Base-by-base conservation (phyloP, 805 yeast species). In the Scheffersomyces amazonensis region DNA sequence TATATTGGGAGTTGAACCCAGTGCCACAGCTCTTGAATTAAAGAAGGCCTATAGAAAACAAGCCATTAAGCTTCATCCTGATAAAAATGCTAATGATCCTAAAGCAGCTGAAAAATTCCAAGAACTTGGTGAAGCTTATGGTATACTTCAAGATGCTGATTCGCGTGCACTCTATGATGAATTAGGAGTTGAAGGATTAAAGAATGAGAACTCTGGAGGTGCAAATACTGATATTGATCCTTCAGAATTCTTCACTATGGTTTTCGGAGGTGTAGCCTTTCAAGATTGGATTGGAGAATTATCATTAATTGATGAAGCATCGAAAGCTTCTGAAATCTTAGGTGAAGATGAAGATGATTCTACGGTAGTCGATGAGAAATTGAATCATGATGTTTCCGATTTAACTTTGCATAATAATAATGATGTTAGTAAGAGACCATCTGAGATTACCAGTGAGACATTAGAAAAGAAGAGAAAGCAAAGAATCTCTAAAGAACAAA, bases 61-160 rank as follows among this genome's bases (percentile, higher is more conserved):
- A 60, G 98, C 98, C 6, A 84, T 91, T 62, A 73, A 71, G 41
- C 85, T 87, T 35, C 99, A 91, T 60, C 99, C 99, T 1, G 99
- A 93, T 60, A 93, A 93, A 68, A 88, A 91, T 55, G 96, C 95
- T n/a, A 81, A 85, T 53, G 95, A 93, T 58, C 95, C 93, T 29
- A 76, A 78, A 10, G 99, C 99, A 12, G 88, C 91, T 11, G 78
- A 76, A 35, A 81, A 83, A 52, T 93, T 93, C 63, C 96, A 93
- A 62, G 86, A 77, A 40, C 43, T 69, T 28, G 74, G 70, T 4
- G 73, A 67, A 47, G 91, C 91, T 0, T 86, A 84, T 50, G 89
- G 85, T 48, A 87, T 93, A 0, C 66, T 93, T 43, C 83, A 84
- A 52, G 93, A 93, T 58, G 69, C 76, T 0, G 76, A 73, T 7